Base-by-base conservation (phyloP, 2,329 filamentous ascomycete species). In the Calonectria hawksworthii region DNA sequence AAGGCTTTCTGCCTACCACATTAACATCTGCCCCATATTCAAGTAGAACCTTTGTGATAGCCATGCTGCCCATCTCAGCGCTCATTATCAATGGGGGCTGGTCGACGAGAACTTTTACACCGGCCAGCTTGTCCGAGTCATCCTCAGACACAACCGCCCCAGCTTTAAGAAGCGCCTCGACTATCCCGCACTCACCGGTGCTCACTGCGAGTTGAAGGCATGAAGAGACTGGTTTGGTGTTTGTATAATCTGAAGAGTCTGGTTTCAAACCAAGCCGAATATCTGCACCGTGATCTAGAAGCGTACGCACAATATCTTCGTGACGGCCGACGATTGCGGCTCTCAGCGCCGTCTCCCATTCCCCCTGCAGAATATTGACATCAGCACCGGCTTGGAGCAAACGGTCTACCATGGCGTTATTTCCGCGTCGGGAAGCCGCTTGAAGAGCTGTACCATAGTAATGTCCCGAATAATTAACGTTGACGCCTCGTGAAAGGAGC, bases 361-460 rank as follows among this genome's bases (percentile, higher is more conserved):
- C 30, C 0, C 74, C 74, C 50, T 70, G 56, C 2, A 74, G 32
- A 14, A 68, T 32, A 7, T 76, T 76, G 34, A 71, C 16, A 3
- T 74, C 30, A 2, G 71, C 74, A 4, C 75, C 75, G 10, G 52
- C 44, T 1, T 34, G 14, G 0, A 76, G 18, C 0, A 76, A 68
- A 0, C 9, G 30, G 3, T n/a, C 50, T 11, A 54, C 16, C 0
- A 76, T 76, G 2, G 41, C 18, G 3, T 16, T 4, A 11, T 70
- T 44, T 10, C 75, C 71, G 36, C 41, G 51, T 3, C 74, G 74
- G 9, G 75, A 56, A 2, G 75, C 75, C 0, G 75, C 75, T n/a
- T 76, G 75, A 0, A 76, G 10, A 23, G 75, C 30, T 30, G 67
- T 72, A 2, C 75, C 75, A 14, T 74, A 76, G 51, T 76, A 67